Percentiles rank a stretch among this genome's conserved stretches.
Conservation (phyloP, 345 rosid genomes). For the Reutealis trisperma region DNA sequence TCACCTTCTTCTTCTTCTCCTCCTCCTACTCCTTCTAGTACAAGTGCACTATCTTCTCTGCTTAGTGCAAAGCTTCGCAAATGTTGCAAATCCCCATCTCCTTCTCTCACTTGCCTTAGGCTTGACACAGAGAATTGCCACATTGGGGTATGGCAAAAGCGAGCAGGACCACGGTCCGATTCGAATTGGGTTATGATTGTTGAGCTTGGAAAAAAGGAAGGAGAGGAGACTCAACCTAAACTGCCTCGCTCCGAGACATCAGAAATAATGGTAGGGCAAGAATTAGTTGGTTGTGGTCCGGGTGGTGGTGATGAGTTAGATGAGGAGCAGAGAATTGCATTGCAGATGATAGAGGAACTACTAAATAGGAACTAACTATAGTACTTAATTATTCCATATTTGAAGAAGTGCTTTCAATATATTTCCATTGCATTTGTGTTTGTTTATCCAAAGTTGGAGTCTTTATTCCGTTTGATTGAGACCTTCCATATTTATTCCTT, state of each 20-base stretch:
- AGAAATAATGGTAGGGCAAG: background rate
- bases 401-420: background rate
- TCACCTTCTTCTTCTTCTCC: background rate
- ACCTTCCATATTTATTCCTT: background rate
- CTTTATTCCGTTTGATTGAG: background rate
- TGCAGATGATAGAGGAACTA: conserved; percentile 48
- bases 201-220: conserved; percentile 28
- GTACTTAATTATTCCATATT: background rate
- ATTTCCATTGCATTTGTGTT: background rate
- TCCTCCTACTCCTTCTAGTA: background rate
- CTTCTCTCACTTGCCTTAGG: conserved; percentile 45
- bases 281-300: background rate
- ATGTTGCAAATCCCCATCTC: conserved; percentile 33
- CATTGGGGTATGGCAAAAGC: conserved; percentile 49
- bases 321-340: conserved; percentile 40
- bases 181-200: conserved; percentile 44
- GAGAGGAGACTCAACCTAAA: background rate
- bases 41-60: background rate
- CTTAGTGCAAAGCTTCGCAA: conserved; percentile 34
- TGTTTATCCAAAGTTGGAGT: background rate
- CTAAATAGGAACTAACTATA: conserved; percentile 26
- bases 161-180: conserved; percentile 22
- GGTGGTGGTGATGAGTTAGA: background rate
- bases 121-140: conserved; percentile 42
- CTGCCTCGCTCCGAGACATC: background rate